Evolutionary conservation across 2,329 filamentous ascomycete genomes (phyloP), one percentile per base, ranked within the genome.

Genomic region (Exophiala aquamarina): DNA sequence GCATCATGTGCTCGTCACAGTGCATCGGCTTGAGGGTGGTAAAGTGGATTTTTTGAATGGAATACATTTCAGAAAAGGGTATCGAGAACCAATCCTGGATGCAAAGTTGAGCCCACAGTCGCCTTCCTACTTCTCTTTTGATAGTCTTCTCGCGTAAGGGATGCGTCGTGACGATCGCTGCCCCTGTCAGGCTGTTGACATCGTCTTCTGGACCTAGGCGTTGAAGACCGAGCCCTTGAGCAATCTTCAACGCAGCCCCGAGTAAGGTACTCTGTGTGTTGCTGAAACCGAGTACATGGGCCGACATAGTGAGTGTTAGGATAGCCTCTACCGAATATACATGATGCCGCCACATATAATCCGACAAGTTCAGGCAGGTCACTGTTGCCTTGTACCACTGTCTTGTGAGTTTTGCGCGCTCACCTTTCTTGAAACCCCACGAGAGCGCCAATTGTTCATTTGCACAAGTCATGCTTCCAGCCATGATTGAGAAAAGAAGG

Each of bases 231-330:
- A 77, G 61, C 0, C 70, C 69, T 55, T 74, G 71, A 3, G 71
- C 73, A 34, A 77, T 74, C 6, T 73, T 64, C 3, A 72, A 61
- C 1, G 70, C 73, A 0, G 71, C 66, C 3, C 69, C 70, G 7
- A 76, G 63, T 20, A 73, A 63, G 1, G 74, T 70, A 7, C 67
- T 70, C 50, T 74, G 74, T 28, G 69, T 70, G 50, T 76, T 76
- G 6, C 72, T 72, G 32, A 70, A 71, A 2, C 75, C 74, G 1
- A 77, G 64, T n/a, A 75, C 61, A 59, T 78, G 74, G 13, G 73
- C 74, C 4, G 70, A 70, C 2, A 73, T 70, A 14, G 74, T 75
- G 28, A 73, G 59, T 2, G 67, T 71, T 11, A 70, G 61, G 21
- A 77, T 73, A 3, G 73, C 66, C 51, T 76, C 70, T 3, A 75